Evolutionary conservation across 345 rosid species (phyloP).

Genomic region (Draba incana): DNA sequence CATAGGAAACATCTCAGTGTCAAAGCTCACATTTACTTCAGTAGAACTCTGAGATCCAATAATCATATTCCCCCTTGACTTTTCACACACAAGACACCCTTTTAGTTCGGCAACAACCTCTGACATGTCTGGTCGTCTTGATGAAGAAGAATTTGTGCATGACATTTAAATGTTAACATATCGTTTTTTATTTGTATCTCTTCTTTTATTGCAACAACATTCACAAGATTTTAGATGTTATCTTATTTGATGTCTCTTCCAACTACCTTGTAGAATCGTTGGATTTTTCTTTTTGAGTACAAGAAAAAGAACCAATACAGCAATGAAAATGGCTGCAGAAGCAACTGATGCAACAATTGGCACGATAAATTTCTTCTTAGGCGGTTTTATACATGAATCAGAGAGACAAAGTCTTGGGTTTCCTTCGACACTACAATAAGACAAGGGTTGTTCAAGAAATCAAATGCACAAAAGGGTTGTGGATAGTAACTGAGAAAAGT

Average conservation of each 20-base stretch:
- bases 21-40: background rate
- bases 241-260: background rate
- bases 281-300: background rate
- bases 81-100: conserved; percentile 8
- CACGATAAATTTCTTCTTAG: background rate
- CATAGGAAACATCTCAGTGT: background rate
- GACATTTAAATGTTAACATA: conserved; percentile 3
- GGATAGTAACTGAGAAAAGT: background rate
- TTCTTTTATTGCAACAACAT: too few relatives aligned
- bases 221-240: background rate
- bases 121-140: conserved; percentile 15
- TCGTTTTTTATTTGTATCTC: background rate
- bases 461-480: background rate
- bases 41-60: background rate
- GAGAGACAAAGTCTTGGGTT: conserved; percentile 16
- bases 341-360: conserved; percentile 2
- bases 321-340: conserved; percentile 2
- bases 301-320: background rate
- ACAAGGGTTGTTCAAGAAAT: background rate
- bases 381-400: background rate
- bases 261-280: background rate
- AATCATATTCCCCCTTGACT: background rate
- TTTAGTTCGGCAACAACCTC: background rate
- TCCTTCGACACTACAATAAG: conserved; percentile 18
- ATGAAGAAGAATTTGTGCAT: background rate